phyloP scores from a whole-genome alignment of 1,284 basidiomycete species.

The Ceraceosorus guamensis region DNA sequence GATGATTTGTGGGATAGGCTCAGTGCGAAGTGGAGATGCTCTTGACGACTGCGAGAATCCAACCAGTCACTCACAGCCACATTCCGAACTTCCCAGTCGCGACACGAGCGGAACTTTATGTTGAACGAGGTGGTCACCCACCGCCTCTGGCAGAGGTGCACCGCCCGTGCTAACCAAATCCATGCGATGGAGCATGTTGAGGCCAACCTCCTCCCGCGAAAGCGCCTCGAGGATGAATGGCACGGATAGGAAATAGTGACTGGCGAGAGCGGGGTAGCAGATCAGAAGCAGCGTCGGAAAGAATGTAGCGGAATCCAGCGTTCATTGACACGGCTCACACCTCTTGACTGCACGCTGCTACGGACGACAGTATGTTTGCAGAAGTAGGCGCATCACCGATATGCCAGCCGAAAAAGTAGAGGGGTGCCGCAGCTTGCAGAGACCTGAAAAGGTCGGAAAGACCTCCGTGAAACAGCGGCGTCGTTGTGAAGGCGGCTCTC shows the following conservation, averaged over 20 bases:
- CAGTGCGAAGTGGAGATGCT: not conserved
- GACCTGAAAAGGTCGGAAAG: conserved; percentile 50
- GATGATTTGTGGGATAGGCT: too few species aligned
- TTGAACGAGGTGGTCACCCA: conserved; percentile 57
- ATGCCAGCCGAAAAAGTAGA: conserved; percentile 12
- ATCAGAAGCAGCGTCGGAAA: not conserved
- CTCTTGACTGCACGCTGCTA: conserved; percentile 29
- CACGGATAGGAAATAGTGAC: conserved; percentile 49
- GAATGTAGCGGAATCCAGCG: too few species aligned
- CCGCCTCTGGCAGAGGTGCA: conserved; percentile 51
- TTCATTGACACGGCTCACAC: conserved; percentile 7
- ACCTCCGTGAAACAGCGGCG: conserved; percentile 53
- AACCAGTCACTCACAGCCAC: conserved; percentile 15
- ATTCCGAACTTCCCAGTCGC: conserved; percentile 55
- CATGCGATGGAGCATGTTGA: conserved; percentile 53
- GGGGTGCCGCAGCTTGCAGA: conserved; percentile 45
- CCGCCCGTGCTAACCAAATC: conserved; percentile 56
- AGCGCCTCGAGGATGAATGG: conserved; percentile 55
- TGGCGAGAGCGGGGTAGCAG: not conserved
- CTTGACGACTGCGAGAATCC: not conserved
- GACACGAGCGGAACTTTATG: conserved; percentile 56
- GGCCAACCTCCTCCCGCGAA: conserved; percentile 51
- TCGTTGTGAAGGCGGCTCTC: conserved; percentile 50
- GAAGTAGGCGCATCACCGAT: conserved; percentile 38
- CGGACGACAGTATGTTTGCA: conserved; percentile 39